Conservation (phyloP, 345 rosid species). For the Mangifera indica region DNA sequence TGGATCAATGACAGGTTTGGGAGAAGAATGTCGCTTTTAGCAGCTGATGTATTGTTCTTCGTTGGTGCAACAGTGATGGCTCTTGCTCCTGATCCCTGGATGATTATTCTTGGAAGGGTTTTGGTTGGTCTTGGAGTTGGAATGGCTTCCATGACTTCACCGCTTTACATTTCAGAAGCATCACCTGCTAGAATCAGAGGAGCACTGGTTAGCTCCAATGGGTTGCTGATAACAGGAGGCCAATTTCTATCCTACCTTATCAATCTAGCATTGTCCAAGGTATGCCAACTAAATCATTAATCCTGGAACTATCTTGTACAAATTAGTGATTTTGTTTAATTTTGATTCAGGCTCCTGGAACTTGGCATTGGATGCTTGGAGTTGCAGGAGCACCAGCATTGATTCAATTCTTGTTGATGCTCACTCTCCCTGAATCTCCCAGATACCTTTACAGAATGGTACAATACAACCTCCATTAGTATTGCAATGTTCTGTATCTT, state of each 20-base stretch:
- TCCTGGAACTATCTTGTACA: not conserved
- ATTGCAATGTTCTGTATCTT: not conserved
- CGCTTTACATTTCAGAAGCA: conserved; percentile 88
- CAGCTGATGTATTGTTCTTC: conserved; percentile 65
- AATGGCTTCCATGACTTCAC: conserved; percentile 95
- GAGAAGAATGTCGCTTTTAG: conserved; percentile 55
- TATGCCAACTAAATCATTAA: conserved; percentile 21
- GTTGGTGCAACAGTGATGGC: conserved; percentile 75
- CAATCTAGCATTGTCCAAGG: conserved; percentile 77
- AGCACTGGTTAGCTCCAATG: conserved; percentile 83
- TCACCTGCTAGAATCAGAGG: conserved; percentile 91
- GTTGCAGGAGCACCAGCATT: conserved; percentile 63
- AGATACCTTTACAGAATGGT: conserved; percentile 76
- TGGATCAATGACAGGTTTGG: conserved; percentile 75
- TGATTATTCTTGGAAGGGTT: conserved; percentile 67
- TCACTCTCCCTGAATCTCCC: conserved; percentile 81
- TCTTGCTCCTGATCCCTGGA: conserved; percentile 62
- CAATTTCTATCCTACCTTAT: conserved; percentile 79
- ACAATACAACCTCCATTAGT: not conserved
- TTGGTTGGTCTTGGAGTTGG: conserved; percentile 91
- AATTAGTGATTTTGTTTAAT: not conserved
- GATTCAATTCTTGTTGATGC: conserved; percentile 65
- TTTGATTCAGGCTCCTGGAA: conserved; percentile 51
- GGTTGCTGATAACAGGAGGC: conserved; percentile 79
- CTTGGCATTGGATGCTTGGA: conserved; percentile 99